Evolutionary conservation across 345 rosid genomes (phyloP).

Genomic region (Citrus australasica): DNA sequence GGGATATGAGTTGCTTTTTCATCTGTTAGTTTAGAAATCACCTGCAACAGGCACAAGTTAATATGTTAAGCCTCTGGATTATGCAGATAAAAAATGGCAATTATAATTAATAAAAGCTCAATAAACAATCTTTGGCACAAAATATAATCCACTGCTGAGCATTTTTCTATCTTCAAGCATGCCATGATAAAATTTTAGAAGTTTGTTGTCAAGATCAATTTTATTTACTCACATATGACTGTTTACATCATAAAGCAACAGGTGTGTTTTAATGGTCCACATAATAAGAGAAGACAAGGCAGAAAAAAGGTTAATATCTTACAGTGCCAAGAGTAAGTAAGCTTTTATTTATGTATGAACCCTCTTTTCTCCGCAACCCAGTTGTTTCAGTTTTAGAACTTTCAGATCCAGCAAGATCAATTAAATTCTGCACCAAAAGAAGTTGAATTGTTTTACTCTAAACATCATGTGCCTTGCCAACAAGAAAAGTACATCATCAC

Average conservation of each 20-base stretch:
- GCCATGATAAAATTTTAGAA: background rate
- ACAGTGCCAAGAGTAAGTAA: constrained; percentile 75
- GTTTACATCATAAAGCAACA: constrained; percentile 1
- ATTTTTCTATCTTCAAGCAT: constrained; percentile 6
- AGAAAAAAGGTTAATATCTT: constrained; percentile 12
- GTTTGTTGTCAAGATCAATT: background rate
- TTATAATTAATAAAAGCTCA: constrained; percentile 2
- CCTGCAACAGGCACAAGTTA: constrained; percentile 31
- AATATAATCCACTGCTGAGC: background rate
- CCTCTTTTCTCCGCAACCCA: constrained; percentile 72
- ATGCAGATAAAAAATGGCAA: background rate
- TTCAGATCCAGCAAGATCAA: constrained; percentile 80
- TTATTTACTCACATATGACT: background rate
- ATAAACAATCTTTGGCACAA: background rate
- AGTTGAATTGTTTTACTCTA: background rate
- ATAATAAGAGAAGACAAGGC: background rate
- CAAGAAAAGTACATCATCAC: background rate
- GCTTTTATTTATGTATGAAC: constrained; percentile 74
- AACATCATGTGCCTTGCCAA: background rate
- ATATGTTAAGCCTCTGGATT: constrained; percentile 6
- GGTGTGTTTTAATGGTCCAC: background rate
- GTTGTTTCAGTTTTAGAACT: constrained; percentile 78
- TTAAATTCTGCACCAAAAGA: constrained; percentile 46
- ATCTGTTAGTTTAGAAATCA: constrained; percentile 67
- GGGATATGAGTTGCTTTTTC: constrained; percentile 63